Percentiles rank a stretch among this genome's conserved stretches.
These are phyloP conservation scores for Scheffersomyces lignicola DNA, from an alignment of 1,139 yeast genomes.

Conservation along the genomic window DNA sequence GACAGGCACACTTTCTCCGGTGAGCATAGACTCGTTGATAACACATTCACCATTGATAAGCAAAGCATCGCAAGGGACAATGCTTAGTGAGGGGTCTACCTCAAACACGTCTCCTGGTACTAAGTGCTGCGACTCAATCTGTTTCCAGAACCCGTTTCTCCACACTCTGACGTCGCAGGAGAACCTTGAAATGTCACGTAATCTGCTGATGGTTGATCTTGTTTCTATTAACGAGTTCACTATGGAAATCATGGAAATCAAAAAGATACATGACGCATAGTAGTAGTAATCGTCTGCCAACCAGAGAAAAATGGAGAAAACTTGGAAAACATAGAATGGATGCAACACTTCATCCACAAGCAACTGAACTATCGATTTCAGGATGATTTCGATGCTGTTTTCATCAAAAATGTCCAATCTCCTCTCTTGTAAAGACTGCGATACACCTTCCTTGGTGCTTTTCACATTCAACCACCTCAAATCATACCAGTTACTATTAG, in stretches of 20 bases:
- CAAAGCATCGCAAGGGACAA: constrained; percentile 87
- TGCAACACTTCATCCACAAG: constrained; percentile 86
- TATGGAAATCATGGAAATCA: constrained; percentile 81
- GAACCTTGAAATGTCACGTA: constrained; percentile 72
- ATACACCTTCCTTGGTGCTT: constrained; percentile 66
- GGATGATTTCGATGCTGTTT: constrained; percentile 74
- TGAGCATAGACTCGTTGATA: constrained; percentile 91
- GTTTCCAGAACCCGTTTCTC: constrained; percentile 93
- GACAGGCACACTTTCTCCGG: constrained; percentile 98
- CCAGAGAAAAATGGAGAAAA: constrained; percentile 90
- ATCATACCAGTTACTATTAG: constrained; percentile 88
- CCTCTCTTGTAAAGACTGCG: constrained; percentile 66
- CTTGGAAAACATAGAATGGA: constrained; percentile 92
- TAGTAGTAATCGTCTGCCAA: constrained; percentile 87
- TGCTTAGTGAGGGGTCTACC: constrained; percentile 74
- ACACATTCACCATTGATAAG: constrained; percentile 89
- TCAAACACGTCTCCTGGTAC: constrained; percentile 97
- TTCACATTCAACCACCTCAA: constrained; percentile 64
- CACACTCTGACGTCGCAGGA: constrained; percentile 84
- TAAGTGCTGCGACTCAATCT: constrained; percentile 71
- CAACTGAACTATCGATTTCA: constrained; percentile 64
- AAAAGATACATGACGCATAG: constrained; percentile 88
- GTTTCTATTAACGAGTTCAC: constrained; percentile 83
- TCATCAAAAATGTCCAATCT: constrained; percentile 73
- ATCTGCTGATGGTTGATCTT: constrained; percentile 66